A percentile compares a stretch with the other conserved stretches of the same genome.
These are phyloP conservation scores for Centaurea solstitialis DNA, from an alignment of 129 eudicot species.

Conservation along the genomic window DNA sequence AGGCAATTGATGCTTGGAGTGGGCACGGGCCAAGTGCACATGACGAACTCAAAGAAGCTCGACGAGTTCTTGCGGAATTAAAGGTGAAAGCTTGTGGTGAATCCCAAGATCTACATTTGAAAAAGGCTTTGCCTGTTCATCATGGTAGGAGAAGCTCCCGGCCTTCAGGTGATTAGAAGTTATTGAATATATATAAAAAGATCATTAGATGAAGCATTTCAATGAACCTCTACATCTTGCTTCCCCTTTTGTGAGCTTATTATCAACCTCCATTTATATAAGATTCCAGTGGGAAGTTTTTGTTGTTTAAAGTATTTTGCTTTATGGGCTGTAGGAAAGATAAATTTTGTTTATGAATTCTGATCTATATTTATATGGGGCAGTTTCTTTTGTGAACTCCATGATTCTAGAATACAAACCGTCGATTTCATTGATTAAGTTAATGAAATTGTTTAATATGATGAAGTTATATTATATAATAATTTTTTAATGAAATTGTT, in stretches of 20 bases:
- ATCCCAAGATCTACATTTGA: constrained; percentile 25
- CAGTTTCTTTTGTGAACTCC: too few species aligned
- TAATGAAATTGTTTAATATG: too few species aligned
- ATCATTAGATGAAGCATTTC: constrained; percentile 11
- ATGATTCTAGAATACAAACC: too few species aligned
- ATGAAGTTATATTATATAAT: too few species aligned
- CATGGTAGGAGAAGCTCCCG: constrained; percentile 33
- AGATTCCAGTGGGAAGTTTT: constrained; percentile 12
- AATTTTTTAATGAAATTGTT: too few species aligned
- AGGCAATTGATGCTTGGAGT: constrained; percentile 73
- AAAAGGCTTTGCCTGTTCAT: constrained; percentile 49
- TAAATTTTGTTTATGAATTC: constrained; percentile 1
- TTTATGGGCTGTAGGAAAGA: constrained; percentile 3
- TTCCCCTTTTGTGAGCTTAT: constrained; percentile 20
- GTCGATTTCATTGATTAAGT: too few species aligned
- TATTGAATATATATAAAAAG: not conserved
- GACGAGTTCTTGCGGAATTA: constrained; percentile 56
- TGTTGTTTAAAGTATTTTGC: not conserved
- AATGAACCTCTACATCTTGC: not conserved
- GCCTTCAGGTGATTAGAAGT: constrained; percentile 33
- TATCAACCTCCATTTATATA: constrained; percentile 1
- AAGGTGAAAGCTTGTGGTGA: constrained; percentile 53
- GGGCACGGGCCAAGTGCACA: constrained; percentile 78
- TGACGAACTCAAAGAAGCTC: constrained; percentile 77
- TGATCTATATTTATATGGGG: too few species aligned